Evolutionary conservation across 2,329 filamentous ascomycete genomes (phyloP).

Genomic region (Penicillium hesseltinei): DNA sequence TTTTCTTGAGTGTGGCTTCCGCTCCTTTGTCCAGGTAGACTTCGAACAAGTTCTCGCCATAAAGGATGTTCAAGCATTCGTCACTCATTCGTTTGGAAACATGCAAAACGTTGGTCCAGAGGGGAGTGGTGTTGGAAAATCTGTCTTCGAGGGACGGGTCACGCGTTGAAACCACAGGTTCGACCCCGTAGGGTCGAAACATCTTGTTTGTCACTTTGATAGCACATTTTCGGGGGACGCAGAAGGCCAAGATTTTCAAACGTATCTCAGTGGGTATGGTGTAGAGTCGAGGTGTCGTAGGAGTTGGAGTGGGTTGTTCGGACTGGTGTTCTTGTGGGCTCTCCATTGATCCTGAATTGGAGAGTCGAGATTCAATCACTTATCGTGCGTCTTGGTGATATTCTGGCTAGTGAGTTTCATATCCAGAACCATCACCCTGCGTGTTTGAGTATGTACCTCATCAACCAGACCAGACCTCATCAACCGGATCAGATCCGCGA

Average conservation of each 20-base stretch:
- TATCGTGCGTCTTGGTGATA: background rate
- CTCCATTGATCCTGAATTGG: background rate
- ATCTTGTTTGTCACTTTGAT: background rate
- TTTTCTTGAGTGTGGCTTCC: background rate
- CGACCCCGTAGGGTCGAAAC: background rate
- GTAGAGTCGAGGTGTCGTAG: background rate
- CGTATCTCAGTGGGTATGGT: background rate
- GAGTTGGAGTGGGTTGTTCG: background rate
- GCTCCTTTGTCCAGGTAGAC: background rate
- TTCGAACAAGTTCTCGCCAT: conserved; percentile 1
- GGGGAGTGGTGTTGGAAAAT: background rate
- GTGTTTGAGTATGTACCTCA: background rate
- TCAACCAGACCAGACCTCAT: background rate
- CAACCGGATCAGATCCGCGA: background rate
- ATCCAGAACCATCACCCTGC: background rate
- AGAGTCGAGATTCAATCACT: background rate
- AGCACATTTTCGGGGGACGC: background rate
- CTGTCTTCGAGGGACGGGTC: background rate
- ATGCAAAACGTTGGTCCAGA: background rate
- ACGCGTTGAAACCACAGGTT: background rate
- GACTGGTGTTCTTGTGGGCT: background rate
- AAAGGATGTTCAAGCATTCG: background rate
- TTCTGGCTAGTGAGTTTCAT: background rate
- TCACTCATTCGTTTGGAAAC: background rate
- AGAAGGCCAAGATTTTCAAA: background rate